These are phyloP conservation scores for Trichoderma sp. DNA, from an alignment of 2,329 filamentous ascomycete species.

Conservation along the genomic window DNA sequence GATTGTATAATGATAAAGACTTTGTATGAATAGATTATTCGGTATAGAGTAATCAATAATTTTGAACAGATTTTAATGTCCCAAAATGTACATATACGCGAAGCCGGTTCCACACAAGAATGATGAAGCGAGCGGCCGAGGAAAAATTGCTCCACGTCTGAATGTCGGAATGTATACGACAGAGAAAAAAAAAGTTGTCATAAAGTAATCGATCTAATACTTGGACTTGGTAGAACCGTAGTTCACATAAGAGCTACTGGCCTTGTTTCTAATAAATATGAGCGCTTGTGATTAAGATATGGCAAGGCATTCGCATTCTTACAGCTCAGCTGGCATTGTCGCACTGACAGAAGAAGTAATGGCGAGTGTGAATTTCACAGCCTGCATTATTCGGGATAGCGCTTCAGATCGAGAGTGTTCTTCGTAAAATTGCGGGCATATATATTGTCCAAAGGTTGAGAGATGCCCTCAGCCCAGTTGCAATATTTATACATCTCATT, in stretches of 20 bases:
- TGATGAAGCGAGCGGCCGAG: too few species aligned
- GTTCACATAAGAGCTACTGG: not conserved
- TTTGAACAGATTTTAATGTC: not conserved
- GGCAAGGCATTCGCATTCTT: not conserved
- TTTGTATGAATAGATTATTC: not conserved
- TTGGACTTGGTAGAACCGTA: not conserved
- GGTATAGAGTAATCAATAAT: not conserved
- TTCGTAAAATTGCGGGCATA: not conserved
- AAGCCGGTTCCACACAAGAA: too few species aligned
- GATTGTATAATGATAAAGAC: not conserved
- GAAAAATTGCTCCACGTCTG: too few species aligned
- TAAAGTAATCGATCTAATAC: not conserved
- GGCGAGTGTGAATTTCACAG: not conserved
- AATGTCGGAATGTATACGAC: too few species aligned
- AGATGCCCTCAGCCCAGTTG: accelerated
- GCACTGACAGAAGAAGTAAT: not conserved
- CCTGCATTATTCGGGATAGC: not conserved
- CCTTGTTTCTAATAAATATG: not conserved
- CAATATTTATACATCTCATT: not conserved
- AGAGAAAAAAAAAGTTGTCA: too few species aligned
- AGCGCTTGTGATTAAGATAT: not conserved
- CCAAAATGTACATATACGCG: too few species aligned
- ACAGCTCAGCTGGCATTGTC: not conserved
- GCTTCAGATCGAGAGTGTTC: not conserved
- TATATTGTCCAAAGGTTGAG: not conserved